phyloP scores from a whole-genome alignment of 495 filamentous ascomycete genomes.

The Neurospora sp. region DNA sequence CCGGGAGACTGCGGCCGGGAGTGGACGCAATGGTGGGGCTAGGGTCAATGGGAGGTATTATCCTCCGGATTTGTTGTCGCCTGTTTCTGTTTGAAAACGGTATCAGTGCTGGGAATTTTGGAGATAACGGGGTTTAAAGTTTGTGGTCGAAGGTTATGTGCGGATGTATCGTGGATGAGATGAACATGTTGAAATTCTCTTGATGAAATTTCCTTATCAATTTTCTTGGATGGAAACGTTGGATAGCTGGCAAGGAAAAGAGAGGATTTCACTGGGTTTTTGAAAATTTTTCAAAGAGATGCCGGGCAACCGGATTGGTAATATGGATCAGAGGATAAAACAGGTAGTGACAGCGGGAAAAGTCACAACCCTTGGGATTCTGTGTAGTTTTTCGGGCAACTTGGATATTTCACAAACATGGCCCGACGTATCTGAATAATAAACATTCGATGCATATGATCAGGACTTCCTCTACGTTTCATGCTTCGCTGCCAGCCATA shows the following conservation, averaged over 20 bases:
- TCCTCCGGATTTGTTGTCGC: not conserved
- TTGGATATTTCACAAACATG: not conserved
- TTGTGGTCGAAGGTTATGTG: not conserved
- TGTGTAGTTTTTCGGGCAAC: not conserved
- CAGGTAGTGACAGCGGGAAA: not conserved
- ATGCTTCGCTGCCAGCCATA: not conserved
- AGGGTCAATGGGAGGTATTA: not conserved
- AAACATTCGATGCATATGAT: not conserved
- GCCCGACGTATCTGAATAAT: not conserved
- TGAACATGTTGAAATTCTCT: not conserved
- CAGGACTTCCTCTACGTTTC: not conserved
- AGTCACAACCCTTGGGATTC: not conserved
- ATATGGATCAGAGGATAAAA: not conserved
- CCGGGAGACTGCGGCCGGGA: not conserved
- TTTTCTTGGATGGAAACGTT: not conserved
- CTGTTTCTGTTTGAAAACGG: slow-evolving; percentile 2
- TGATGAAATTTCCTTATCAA: too few species aligned
- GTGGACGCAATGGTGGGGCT: not conserved
- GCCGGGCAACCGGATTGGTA: not conserved
- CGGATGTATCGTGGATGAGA: not conserved
- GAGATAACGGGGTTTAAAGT: not conserved
- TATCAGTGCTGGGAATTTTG: not conserved
- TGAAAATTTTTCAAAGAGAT: not conserved
- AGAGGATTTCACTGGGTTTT: not conserved
- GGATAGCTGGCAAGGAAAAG: not conserved